These are phyloP conservation scores for Diplocarpon rosae DNA, from an alignment of 2,329 filamentous ascomycete species.

Conservation along the genomic window DNA sequence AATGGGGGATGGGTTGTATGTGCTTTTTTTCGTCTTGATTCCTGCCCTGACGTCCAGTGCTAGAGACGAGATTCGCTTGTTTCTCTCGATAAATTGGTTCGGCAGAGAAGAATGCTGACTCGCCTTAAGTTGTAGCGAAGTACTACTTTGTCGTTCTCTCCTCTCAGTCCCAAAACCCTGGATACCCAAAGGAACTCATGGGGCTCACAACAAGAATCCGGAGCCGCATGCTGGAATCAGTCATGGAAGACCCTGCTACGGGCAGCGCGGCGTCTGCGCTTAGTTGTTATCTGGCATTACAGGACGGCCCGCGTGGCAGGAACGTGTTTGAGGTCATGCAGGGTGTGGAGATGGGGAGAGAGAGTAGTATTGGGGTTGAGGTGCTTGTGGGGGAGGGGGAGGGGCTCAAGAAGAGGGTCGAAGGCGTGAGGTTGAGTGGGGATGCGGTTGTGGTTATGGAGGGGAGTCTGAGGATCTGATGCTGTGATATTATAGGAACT, in stretches of 20 bases:
- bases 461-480: conserved; percentile 12
- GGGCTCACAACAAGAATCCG: conserved; percentile 27
- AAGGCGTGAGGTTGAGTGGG: conserved; percentile 13
- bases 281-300: conserved; percentile 40
- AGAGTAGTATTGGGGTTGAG: conserved; percentile 13
- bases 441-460: conserved; percentile 16
- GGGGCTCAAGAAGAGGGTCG: conserved; percentile 3
- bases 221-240: conserved; percentile 46
- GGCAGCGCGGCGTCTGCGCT: conserved; percentile 51
- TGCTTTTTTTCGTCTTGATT: too few relatives aligned
- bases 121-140: conserved; percentile 42
- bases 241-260: conserved; percentile 48
- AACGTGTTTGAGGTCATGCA: conserved; percentile 45
- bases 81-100: conserved; percentile 21
- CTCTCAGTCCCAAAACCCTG: too few relatives aligned
- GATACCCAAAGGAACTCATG: conserved; percentile 30
- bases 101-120: conserved; percentile 42
- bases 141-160: conserved; percentile 35
- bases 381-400: not conserved
- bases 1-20: too few relatives aligned
- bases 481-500: too few relatives aligned
- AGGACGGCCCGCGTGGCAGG: conserved; percentile 24
- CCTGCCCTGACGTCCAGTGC: too few relatives aligned
- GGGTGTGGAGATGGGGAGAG: conserved; percentile 53
- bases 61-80: conserved; percentile 27